These are phyloP conservation scores for Eucommia ulmoides DNA, from an alignment of 257 asterid species.

Conservation along the genomic window DNA sequence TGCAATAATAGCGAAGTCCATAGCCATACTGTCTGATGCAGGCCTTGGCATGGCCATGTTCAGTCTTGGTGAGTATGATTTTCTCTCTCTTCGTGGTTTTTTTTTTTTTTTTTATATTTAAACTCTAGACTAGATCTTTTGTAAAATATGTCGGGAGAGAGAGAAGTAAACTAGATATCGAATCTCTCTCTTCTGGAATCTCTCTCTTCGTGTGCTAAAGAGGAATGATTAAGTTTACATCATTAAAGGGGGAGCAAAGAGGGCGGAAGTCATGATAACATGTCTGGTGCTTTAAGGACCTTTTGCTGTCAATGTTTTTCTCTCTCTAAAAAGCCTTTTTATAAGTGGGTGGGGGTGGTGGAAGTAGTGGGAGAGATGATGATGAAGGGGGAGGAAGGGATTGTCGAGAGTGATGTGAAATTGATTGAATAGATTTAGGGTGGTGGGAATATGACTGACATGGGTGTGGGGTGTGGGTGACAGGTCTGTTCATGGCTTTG, in stretches of 20 bases:
- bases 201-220: neutral
- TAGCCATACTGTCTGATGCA: constrained; percentile 92
- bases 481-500: constrained; percentile 97
- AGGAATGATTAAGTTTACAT: neutral
- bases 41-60: constrained; percentile 99
- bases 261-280: constrained; percentile 34
- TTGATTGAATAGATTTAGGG: neutral
- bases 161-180: neutral
- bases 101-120: neutral
- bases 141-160: no score
- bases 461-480: constrained; percentile 6
- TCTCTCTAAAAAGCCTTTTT: no score
- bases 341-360: neutral
- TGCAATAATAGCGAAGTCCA: constrained; percentile 76
- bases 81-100: constrained; percentile 2
- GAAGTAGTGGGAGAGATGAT: constrained; percentile 15
- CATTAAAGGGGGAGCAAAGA: neutral
- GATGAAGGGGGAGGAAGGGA: constrained; percentile 10
- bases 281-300: constrained; percentile 23
- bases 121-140: no score
- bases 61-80: constrained; percentile 65
- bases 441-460: neutral
- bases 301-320: no score
- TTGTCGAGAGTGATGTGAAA: neutral
- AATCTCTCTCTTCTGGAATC: neutral